Evolutionary conservation across 306 rosid species (phyloP).

Genomic region (Corylus americana): DNA sequence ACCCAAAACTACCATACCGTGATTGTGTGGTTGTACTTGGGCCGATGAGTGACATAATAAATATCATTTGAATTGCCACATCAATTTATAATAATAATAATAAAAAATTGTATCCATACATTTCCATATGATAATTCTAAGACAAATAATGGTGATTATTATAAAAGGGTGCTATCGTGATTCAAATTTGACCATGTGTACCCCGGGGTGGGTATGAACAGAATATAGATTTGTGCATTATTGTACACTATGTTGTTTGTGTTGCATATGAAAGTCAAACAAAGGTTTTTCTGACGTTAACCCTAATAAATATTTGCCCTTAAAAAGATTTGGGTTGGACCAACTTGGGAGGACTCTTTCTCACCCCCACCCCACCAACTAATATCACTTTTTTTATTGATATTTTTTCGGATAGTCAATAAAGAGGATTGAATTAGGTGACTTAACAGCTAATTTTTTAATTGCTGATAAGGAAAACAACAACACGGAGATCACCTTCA

Average conservation of each 20-base stretch:
- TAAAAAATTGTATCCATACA: no score
- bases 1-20: no score
- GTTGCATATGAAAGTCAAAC: neutral
- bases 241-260: neutral
- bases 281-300: neutral
- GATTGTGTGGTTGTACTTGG: no score
- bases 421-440: constrained; percentile 41
- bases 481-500: neutral
- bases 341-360: neutral
- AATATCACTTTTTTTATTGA: neutral
- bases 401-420: constrained; percentile 30
- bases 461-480: neutral
- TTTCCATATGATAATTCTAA: no score
- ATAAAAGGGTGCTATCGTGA: no score
- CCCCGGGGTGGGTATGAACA: no score
- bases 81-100: no score
- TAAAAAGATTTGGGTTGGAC: neutral
- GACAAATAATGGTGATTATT: no score
- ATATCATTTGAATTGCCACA: no score
- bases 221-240: neutral
- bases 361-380: neutral
- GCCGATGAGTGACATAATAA: no score
- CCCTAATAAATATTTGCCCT: neutral
- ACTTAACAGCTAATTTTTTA: constrained; percentile 20
- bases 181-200: no score